Evolutionary conservation across 345 rosid genomes (phyloP), one percentile per base, ranked within the genome.

Genomic region (Theobroma cacao): DNA sequence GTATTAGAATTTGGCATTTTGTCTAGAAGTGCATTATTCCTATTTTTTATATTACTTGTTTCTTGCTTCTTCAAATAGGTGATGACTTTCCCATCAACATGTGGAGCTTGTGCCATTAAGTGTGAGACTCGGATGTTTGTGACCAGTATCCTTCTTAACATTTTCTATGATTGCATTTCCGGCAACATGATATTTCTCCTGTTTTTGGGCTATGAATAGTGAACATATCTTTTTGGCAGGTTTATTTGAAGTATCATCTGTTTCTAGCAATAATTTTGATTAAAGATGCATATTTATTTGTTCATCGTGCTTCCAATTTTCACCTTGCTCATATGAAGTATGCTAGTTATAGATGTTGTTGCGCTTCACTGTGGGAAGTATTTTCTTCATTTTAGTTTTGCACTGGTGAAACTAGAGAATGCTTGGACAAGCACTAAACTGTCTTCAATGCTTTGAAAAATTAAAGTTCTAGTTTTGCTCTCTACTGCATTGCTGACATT

Each of bases 81-180:
- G 79, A 84, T 84, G 87, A 82, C 80, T 72, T 86, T 86, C 78
- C 89, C 89, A 40, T 80, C 89, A 33, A 86, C 89, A 38, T 86
- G 89, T 31, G 89, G 89, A 80, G 81, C 80, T 58, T 86, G 89
- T 80, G 82, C 14, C 2, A 53, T 63, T n/a, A 77, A 4, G 28
- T 80, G 87, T 65, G 89, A 86, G 81, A 86, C 87, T 45, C 84
- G 89, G 61, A 86, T 86, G 89, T 86, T 80, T 41, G 82, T 84
- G 73, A 86, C 89, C 28, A 86, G 89, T 86, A 86, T 86, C 87
- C 89, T 86, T 82, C 68, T 3, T 17, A 47, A 63, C n/a, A 69
- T 67, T 58, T 30, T 75, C 7, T 59, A 18, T 28, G 48, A 34
- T 43, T 34, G 52, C 15, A 15, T 78, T 30, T 55, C 30, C 12